phyloP scores from a whole-genome alignment of 2,329 filamentous ascomycete species.

The Mariannaea elegans region DNA sequence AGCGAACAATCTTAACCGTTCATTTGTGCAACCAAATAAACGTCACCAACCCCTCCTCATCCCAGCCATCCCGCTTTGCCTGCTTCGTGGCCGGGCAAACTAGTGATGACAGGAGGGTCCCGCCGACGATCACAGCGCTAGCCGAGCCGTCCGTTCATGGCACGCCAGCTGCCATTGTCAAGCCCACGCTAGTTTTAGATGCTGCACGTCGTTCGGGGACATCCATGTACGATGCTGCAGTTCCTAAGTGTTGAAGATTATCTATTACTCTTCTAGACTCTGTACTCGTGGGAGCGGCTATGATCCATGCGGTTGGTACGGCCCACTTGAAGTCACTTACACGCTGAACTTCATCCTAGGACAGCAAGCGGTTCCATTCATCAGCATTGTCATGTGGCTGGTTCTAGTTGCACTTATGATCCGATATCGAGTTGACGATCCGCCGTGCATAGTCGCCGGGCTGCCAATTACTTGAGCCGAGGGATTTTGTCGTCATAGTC shows the following conservation, averaged over 20 bases:
- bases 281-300: constrained; percentile 1
- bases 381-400: constrained; percentile 4
- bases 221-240: constrained; percentile 15
- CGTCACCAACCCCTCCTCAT: neutral
- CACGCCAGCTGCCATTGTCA: neutral
- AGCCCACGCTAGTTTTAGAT: constrained; percentile 7
- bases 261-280: neutral
- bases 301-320: constrained; percentile 9
- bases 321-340: constrained; percentile 3
- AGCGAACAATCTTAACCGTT: neutral
- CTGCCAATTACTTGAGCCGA: neutral
- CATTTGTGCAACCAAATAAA: neutral
- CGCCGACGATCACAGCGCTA: constrained; percentile 7
- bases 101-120: constrained; percentile 13
- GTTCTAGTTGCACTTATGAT: neutral
- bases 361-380: neutral
- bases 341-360: neutral
- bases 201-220: constrained; percentile 5
- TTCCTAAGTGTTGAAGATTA: constrained; percentile 8
- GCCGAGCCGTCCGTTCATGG: constrained; percentile 4
- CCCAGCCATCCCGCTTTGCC: neutral
- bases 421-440: neutral
- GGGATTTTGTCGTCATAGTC: constrained; percentile 2
- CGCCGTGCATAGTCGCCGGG: neutral
- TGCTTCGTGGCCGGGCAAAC: neutral